Evolutionary conservation across 768 basidiomycete genomes (phyloP), one percentile per base, ranked within the genome.

Genomic region (Scleroderma bovista): DNA sequence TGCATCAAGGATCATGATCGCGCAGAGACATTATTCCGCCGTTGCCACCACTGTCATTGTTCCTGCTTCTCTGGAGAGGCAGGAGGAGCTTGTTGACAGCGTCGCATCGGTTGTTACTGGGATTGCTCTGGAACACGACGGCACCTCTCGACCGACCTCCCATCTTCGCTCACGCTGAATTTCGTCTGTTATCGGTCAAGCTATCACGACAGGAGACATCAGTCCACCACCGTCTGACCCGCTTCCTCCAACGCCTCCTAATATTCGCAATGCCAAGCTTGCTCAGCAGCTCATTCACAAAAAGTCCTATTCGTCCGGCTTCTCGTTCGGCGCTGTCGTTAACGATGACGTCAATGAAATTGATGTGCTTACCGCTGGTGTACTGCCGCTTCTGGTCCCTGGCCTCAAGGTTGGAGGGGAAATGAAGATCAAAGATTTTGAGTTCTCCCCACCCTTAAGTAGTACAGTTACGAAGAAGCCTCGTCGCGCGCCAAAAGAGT

Each of bases 171-270:
- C 79, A 6, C 78, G 81, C 33, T 86, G 84, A 3, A 69, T 73
- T 4, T 74, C 82, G 2, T 83, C 81, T 8, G 60, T 77, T 50
- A 72, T 63, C 52, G 65, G 63, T 23, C 71, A 73, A 48, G 63
- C 62, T 48, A 72, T 70, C 43, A 69, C 72, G 12, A 65, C 71
- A 20, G 57, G 68, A 44, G 57, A 70, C 52, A 67, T 71, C 52
- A 79, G 71, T 31, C 60, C 58, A 45, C 85, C 86, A 26, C 85
- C 86, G 4, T 72, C 80, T 1, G 77, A 79, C 56, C 85, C 86
- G 10, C 75, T 87, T 31, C 85, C 86, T 11, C 85, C 86, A 2
- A 88, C 84, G n/a, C 85, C 85, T 26, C 83, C 83, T 1, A 83
- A 74, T 50, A 76, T 85, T 43, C 73, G 76, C 56, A 75, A 74